phyloP scores from a whole-genome alignment of 768 basidiomycete species.

The Phylloporus scabripes region DNA sequence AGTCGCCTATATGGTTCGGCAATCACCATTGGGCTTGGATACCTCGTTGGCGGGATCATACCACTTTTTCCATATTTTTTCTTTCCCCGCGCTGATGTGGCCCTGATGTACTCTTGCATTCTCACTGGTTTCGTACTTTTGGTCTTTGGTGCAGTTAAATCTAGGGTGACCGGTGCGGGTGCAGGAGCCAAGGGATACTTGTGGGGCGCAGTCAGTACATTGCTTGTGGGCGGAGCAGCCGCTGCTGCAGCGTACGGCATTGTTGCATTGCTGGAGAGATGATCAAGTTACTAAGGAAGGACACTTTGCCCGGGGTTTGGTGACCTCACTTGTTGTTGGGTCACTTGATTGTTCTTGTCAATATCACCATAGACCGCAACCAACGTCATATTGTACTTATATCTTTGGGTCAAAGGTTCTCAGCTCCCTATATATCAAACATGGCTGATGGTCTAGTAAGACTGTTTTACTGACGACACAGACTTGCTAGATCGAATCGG shows the following conservation, averaged over 20 bases:
- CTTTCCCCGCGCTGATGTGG: constrained; percentile 59
- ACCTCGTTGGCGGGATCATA: constrained; percentile 89
- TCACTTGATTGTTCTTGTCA: too few relatives aligned
- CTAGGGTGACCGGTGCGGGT: constrained; percentile 81
- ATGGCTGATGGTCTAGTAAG: too few relatives aligned
- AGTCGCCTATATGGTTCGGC: constrained; percentile 84
- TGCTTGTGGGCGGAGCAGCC: constrained; percentile 85
- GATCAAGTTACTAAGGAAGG: not conserved
- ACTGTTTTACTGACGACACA: too few relatives aligned
- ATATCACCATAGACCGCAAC: not conserved
- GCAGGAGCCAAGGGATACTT: constrained; percentile 61
- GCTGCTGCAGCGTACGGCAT: constrained; percentile 69
- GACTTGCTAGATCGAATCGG: too few relatives aligned
- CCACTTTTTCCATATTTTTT: constrained; percentile 94
- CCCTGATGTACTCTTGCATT: constrained; percentile 68
- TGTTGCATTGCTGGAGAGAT: constrained; percentile 45
- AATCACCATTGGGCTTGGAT: constrained; percentile 91
- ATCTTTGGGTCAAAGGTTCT: too few relatives aligned
- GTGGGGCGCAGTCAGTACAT: constrained; percentile 83
- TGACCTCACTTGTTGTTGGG: too few relatives aligned
- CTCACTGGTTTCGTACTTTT: constrained; percentile 84
- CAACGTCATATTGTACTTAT: not conserved
- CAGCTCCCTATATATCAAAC: not conserved
- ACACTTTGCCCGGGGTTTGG: not conserved
- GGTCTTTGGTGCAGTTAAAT: constrained; percentile 87